These are phyloP conservation scores for Anthracocystis panici-leucophaei DNA, from an alignment of 1,284 basidiomycete species.

Conservation along the genomic window DNA sequence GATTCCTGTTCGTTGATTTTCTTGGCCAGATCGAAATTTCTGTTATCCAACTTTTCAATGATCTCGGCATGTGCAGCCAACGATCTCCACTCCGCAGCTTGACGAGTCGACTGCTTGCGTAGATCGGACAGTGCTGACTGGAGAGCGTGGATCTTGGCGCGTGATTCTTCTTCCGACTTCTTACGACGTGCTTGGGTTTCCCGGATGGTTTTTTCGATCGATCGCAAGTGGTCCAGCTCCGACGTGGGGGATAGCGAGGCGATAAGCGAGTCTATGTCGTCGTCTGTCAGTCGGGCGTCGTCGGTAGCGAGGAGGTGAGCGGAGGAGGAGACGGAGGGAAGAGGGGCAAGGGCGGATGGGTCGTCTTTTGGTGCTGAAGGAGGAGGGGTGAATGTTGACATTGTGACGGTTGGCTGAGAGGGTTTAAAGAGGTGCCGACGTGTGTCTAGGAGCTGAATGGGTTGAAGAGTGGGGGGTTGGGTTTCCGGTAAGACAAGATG, in stretches of 20 bases:
- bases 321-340: slow-evolving; percentile 4
- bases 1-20: slow-evolving; percentile 62
- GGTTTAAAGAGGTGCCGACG: neutral
- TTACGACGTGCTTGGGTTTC: slow-evolving; percentile 35
- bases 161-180: slow-evolving; percentile 28
- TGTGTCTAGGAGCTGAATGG: neutral
- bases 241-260: slow-evolving; percentile 37
- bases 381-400: slow-evolving; percentile 7
- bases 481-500: neutral
- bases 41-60: slow-evolving; percentile 55
- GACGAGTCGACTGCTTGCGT: slow-evolving; percentile 44
- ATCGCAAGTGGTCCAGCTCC: slow-evolving; percentile 40
- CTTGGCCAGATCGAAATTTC: slow-evolving; percentile 63
- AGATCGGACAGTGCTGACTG: slow-evolving; percentile 44
- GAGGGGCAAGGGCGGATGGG: slow-evolving; percentile 20
- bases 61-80: slow-evolving; percentile 43
- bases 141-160: slow-evolving; percentile 47
- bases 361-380: slow-evolving; percentile 11
- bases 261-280: slow-evolving; percentile 47
- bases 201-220: slow-evolving; percentile 48
- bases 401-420: neutral
- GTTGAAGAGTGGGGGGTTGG: too few species aligned
- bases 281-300: slow-evolving; percentile 44
- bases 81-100: slow-evolving; percentile 57
- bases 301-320: neutral